Conservation (phyloP, 2,329 filamentous ascomycete genomes). For the Fusarium globosum region DNA sequence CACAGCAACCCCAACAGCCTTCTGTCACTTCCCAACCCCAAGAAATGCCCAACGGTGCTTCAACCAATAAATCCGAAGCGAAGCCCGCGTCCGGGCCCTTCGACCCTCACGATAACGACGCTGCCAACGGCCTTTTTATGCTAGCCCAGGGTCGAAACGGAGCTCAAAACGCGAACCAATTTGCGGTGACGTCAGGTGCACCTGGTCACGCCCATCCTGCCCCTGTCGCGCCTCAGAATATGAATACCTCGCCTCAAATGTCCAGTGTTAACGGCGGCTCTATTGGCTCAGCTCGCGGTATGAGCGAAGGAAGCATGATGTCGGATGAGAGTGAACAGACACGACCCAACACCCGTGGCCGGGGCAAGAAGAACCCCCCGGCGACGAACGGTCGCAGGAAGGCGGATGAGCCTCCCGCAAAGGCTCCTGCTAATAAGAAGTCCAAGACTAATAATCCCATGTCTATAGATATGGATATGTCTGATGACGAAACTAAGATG, state of each 20-base stretch:
- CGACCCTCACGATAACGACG: constrained; percentile 92
- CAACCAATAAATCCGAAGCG: constrained; percentile 58
- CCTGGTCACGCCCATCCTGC: constrained; percentile 63
- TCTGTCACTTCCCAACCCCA: constrained; percentile 65
- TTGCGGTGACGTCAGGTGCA: constrained; percentile 58
- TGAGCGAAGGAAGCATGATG: constrained; percentile 75
- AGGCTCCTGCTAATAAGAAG: constrained; percentile 76
- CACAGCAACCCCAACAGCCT: constrained; percentile 32
- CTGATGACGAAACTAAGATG: constrained; percentile 62
- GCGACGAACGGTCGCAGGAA: constrained; percentile 79
- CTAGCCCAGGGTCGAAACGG: constrained; percentile 78
- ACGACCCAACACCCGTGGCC: constrained; percentile 73
- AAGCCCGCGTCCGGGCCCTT: constrained; percentile 73
- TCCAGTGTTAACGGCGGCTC: constrained; percentile 59
- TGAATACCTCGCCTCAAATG: constrained; percentile 64
- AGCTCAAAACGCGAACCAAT: constrained; percentile 62
- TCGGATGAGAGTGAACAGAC: constrained; percentile 79
- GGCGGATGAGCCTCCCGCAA: constrained; percentile 73
- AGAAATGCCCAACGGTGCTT: constrained; percentile 57
- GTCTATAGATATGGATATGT: constrained; percentile 60
- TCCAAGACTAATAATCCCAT: constrained; percentile 60
- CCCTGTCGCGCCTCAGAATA: constrained; percentile 48
- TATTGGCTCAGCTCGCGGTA: constrained; percentile 62
- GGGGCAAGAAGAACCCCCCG: constrained; percentile 73
- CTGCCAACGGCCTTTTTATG: constrained; percentile 93